Percentiles rank a stretch among this genome's conserved stretches.
phyloP scores from a whole-genome alignment of 2,329 filamentous ascomycete genomes.

The Pseudogymnoascus verrucosus region DNA sequence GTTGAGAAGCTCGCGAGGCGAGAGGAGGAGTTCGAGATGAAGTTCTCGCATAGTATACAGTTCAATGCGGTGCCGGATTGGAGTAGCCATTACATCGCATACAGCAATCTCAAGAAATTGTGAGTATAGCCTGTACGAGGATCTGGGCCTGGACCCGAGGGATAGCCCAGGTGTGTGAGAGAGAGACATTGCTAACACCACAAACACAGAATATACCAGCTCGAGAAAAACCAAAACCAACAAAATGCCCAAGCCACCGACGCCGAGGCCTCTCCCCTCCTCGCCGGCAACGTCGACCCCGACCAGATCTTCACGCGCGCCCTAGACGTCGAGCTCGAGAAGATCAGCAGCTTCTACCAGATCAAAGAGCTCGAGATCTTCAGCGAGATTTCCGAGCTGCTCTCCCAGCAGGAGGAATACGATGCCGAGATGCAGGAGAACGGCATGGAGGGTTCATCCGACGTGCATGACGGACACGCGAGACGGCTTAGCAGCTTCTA shows the following conservation, averaged over 20 bases:
- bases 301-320: conserved; percentile 75
- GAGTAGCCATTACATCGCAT: conserved; percentile 96
- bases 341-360: conserved; percentile 85
- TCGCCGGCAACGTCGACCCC: conserved; percentile 60
- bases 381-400: conserved; percentile 69
- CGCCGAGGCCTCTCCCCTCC: conserved; percentile 76
- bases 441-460: conserved; percentile 19
- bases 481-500: conserved; percentile 15
- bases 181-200: conserved; percentile 14
- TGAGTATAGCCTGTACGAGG: conserved; percentile 38
- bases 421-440: conserved; percentile 31
- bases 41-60: conserved; percentile 98
- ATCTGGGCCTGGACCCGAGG: no score
- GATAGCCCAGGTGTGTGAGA: no score
- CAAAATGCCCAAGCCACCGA: conserved; percentile 50
- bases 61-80: conserved; percentile 99
- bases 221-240: conserved; percentile 77
- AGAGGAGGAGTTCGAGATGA: conserved; percentile 79
- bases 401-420: conserved; percentile 65
- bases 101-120: conserved; percentile 98
- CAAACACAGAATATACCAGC: conserved; percentile 70
- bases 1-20: conserved; percentile 61
- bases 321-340: conserved; percentile 84
- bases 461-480: background rate
- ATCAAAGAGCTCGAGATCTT: conserved; percentile 84